These are phyloP conservation scores for Jacaranda mimosifolia DNA, from an alignment of 257 asterid species.

Conservation along the genomic window DNA sequence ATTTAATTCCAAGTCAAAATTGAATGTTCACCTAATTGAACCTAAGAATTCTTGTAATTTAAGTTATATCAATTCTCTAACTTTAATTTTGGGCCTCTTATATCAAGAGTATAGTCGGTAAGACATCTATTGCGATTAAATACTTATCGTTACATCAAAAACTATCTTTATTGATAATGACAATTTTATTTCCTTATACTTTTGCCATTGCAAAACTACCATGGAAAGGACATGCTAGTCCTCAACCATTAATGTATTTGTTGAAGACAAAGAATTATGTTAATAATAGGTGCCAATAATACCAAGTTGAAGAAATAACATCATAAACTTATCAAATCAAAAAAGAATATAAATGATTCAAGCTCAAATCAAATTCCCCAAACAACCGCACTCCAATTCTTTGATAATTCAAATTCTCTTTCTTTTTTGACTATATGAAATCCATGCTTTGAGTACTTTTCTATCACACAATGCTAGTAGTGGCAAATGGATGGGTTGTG, in stretches of 20 bases:
- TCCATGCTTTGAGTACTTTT: no score
- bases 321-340: background rate
- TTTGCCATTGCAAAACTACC: no score
- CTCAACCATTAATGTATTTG: background rate
- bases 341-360: background rate
- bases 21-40: background rate
- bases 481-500: no score
- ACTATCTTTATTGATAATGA: no score
- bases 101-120: background rate
- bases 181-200: no score
- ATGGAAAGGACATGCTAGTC: background rate
- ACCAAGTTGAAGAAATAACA: slow-evolving; percentile 5
- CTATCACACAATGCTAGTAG: no score
- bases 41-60: background rate
- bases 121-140: background rate
- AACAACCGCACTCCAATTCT: no score
- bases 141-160: no score
- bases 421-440: no score
- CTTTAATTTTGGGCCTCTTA: background rate
- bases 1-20: no score
- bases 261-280: no score
- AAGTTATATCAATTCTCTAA: background rate
- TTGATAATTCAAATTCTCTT: no score
- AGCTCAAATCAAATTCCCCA: background rate
- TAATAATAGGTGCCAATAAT: background rate